Conservation (phyloP, 2,329 filamentous ascomycete species). For the Talaromyces atroroseus region DNA sequence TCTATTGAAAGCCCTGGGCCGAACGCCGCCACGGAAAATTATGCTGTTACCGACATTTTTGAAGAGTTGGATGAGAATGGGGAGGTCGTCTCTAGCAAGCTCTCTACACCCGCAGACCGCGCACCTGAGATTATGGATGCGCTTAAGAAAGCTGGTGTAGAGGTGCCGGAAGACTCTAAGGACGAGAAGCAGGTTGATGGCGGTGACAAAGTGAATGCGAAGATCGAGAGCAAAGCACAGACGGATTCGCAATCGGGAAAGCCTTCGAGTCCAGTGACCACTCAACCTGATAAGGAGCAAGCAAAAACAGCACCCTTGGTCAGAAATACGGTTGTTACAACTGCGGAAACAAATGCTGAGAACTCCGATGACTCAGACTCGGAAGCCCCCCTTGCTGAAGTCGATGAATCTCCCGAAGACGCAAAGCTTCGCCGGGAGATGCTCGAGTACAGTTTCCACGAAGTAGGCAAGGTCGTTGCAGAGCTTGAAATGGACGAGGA, state of each 20-base stretch:
- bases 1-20: constrained; percentile 54
- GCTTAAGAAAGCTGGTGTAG: constrained; percentile 69
- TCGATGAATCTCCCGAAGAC: constrained; percentile 74
- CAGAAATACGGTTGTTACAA: not conserved
- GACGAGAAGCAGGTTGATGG: not conserved
- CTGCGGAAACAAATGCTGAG: constrained; percentile 8
- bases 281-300: not conserved
- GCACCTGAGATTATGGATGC: constrained; percentile 65
- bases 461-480: constrained; percentile 86
- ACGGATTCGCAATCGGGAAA: not conserved
- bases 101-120: constrained; percentile 62
- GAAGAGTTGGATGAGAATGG: constrained; percentile 89
- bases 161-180: not conserved
- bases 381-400: constrained; percentile 54
- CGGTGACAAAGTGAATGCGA: not conserved
- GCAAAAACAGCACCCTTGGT: not conserved
- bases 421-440: constrained; percentile 77
- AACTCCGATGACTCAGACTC: constrained; percentile 22
- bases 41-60: constrained; percentile 82
- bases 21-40: constrained; percentile 49
- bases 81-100: constrained; percentile 66
- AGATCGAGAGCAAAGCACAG: not conserved
- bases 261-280: not conserved
- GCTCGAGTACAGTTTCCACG: constrained; percentile 80
- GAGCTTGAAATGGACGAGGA: constrained; percentile 78